Base-by-base conservation (phyloP, 371 early-diverging fungal genomes). In the Choanephora cucurbitarum region DNA sequence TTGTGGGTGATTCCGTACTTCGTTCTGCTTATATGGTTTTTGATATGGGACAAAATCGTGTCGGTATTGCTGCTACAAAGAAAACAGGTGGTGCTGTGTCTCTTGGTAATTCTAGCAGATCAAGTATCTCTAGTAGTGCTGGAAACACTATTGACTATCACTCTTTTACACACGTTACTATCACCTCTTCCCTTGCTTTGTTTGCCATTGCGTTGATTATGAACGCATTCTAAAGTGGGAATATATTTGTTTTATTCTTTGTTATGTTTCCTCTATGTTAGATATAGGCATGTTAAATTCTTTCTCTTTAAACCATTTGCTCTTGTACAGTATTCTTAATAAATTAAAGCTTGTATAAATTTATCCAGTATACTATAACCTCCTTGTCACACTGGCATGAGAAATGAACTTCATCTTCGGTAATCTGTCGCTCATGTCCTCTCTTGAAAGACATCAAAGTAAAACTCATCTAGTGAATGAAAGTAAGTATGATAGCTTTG, bases 1-100 rank as follows among this genome's bases (percentile, higher is more conserved):
- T 79, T 1, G 52, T 79, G 19, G 79, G 79, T 53, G 79, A 79
- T 45, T 71, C 79, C 2, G 63, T 75, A 13, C 65, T 79, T 11
- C 64, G 79, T 5, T 71, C 75, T 22, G 68, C 75, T 14, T 79
- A 79, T 28, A 64, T 75, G 48, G 75, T 75, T 1, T 79, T 71
- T 57, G 79, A 79, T 48, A 69, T 79, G 62, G 75, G 73, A 1
- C 56, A 68, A 34, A 69, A 79, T 8, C 70, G 73, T 19, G 57
- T 79, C 15, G 79, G 76, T 42, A 52, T 79, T 32, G 79, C 77
- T n/a, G 64, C 74, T 23, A 73, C 69, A 1, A 72, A 66, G 18
- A 59, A 68, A 23, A 66, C 68, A 0, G 64, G 62, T 11, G 74
- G 77, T 10, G 52, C 50, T 22, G 70, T 76, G 42, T 64, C 45